Conservation (phyloP, 2,329 filamentous ascomycete genomes). For the Xylaria sp. region DNA sequence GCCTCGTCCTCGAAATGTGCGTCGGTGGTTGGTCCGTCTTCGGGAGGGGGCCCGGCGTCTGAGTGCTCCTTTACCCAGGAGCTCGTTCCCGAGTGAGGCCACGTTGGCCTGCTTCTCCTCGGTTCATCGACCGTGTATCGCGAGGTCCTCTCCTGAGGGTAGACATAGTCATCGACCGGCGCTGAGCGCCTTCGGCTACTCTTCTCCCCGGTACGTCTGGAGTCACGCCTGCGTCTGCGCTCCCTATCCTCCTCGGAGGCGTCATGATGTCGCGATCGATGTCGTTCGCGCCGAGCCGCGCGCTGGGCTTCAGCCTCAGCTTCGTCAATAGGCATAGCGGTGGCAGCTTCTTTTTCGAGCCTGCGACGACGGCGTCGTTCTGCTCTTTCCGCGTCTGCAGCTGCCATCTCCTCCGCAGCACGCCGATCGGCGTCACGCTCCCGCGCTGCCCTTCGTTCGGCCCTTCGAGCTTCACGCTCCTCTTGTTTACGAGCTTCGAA, state of each 20-base stretch:
- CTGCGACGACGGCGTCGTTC: conserved; percentile 44
- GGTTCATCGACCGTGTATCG: conserved; percentile 40
- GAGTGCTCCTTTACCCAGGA: conserved; percentile 69
- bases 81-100: conserved; percentile 66
- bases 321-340: conserved; percentile 44
- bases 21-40: conserved; percentile 42
- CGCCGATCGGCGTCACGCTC: conserved; percentile 55
- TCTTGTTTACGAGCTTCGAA: conserved; percentile 56
- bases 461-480: conserved; percentile 61
- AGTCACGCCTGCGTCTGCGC: conserved; percentile 57
- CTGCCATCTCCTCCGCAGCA: conserved; percentile 47
- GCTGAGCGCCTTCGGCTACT: conserved; percentile 46
- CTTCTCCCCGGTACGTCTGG: conserved; percentile 49
- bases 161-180: conserved; percentile 49
- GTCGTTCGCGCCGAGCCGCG: conserved; percentile 50
- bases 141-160: conserved; percentile 44
- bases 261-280: conserved; percentile 49
- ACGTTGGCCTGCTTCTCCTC: conserved; percentile 43
- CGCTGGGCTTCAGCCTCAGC: conserved; percentile 53
- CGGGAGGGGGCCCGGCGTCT: conserved; percentile 62
- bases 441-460: conserved; percentile 54
- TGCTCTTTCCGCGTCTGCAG: conserved; percentile 44
- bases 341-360: conserved; percentile 47
- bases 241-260: conserved; percentile 54
- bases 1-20: conserved; percentile 49